phyloP scores from a whole-genome alignment of 352 stramenopile genomes.

The Phytophthora ramorum region DNA sequence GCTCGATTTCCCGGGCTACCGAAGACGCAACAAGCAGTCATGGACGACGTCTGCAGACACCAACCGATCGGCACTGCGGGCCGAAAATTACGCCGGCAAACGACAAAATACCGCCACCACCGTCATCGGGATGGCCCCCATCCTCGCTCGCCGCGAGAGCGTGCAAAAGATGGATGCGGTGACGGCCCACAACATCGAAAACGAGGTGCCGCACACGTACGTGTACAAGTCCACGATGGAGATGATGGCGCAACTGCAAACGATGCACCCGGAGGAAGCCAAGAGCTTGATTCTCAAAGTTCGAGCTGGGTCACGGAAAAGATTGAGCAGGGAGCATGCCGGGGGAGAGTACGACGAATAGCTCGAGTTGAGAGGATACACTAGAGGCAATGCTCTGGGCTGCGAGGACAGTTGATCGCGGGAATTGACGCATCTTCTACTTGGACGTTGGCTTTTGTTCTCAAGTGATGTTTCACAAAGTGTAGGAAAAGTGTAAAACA shows the following conservation, averaged over 20 bases:
- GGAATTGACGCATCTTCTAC: too few relatives aligned
- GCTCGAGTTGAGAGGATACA: too few relatives aligned
- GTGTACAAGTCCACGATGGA: conserved; percentile 62
- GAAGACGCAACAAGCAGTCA: conserved; percentile 47
- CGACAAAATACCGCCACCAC: conserved; percentile 2
- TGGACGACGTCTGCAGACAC: conserved; percentile 45
- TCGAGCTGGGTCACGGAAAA: conserved; percentile 14
- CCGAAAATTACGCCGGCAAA: not conserved
- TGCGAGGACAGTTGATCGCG: too few relatives aligned
- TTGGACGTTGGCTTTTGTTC: too few relatives aligned
- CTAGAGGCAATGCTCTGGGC: too few relatives aligned
- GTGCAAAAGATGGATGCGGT: conserved; percentile 1
- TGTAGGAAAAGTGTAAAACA: too few relatives aligned
- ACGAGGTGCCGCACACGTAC: conserved; percentile 49
- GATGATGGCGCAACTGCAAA: conserved; percentile 47
- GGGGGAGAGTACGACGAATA: not conserved
- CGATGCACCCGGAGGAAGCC: conserved; percentile 54
- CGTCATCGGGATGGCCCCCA: conserved; percentile 6
- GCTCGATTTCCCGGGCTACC: conserved; percentile 71
- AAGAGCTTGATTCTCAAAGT: conserved; percentile 40
- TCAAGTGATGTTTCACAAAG: too few relatives aligned
- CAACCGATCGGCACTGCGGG: not conserved
- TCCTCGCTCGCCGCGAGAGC: conserved; percentile 7
- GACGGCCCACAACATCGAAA: conserved; percentile 35
- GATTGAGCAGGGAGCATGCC: conserved; percentile 15